Base-by-base conservation (phyloP, 305 asterid genomes). In the Coffea humblotiana region DNA sequence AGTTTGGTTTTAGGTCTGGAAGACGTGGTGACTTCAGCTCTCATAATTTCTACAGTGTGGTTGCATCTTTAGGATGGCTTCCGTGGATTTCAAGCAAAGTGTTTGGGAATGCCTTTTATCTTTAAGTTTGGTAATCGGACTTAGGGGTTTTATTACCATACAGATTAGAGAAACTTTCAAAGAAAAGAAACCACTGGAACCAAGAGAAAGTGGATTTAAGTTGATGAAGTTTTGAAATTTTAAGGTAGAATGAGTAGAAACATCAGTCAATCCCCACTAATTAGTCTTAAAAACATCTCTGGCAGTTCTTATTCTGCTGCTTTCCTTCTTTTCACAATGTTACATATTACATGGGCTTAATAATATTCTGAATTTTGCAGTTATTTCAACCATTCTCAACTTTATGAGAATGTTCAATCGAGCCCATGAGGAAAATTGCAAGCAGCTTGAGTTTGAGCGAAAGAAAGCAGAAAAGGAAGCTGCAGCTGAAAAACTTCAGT, bases 381-480 rank as follows among this genome's bases (percentile, higher is more conserved):
- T 92, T 74, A 83, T 92, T 71, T 84, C 97, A 15, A 93, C 98
- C 15, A 81, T 95, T 76, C 80, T 82, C 32, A 95, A 95, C 88
- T 95, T 95, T 77, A 93, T 90, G 89, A 88, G 87, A 85, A 90
- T 89, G 97, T 93, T 95, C 90, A 92, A 93, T 88, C 84, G 86
- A 90, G 86, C 97, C 69, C 91, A 91, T 1, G 94, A 91, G 78
- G 99, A 95, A 78, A 95, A 93, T 84, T 90, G 95, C 88, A 95
- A 95, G 91, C 96, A 92, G 88, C 77, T 88, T 78, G 99, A 93
- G 86, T 77, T 83, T 5, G 98, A 95, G 85, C 91, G 79, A 81
- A 95, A 90, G 95, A 95, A 95, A 88, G 97, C 97, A 68, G 98
- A 92, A 89, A 95, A 93, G 85, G 98, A 93, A 89, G 91, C 92